Conservation (phyloP, 108 stramenopile species). For the Aurantiochytrium sp. region DNA sequence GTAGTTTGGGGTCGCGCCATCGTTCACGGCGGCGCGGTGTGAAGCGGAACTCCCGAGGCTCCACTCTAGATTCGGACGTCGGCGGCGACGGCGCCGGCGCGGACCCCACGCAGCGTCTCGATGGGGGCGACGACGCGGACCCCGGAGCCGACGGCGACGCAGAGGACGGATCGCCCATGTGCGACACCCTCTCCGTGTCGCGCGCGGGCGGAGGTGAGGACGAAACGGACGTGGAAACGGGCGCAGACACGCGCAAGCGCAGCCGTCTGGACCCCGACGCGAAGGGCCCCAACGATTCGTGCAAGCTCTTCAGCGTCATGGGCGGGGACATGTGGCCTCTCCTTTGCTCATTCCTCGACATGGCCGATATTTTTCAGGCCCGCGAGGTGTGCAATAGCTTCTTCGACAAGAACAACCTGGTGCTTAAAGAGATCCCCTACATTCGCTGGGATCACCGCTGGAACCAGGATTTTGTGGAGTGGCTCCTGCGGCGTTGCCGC, state of each 20-base stretch:
- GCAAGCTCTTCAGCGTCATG: background rate
- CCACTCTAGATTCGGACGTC: background rate
- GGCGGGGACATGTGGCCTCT: background rate
- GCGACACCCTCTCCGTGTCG: background rate
- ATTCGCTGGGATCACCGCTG: constrained; percentile 8
- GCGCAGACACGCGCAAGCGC: background rate
- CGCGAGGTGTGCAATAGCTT: background rate
- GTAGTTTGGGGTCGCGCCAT: background rate
- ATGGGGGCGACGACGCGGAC: background rate
- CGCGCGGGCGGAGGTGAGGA: background rate
- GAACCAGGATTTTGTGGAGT: background rate
- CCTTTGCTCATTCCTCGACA: background rate
- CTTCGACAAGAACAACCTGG: background rate
- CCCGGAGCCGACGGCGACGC: background rate
- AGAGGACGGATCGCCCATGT: background rate
- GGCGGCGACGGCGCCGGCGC: background rate
- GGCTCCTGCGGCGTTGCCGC: background rate
- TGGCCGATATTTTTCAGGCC: background rate
- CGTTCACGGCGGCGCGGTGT: background rate
- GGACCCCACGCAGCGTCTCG: background rate
- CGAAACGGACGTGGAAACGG: constrained; percentile 25
- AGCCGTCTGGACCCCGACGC: background rate
- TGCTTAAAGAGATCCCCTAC: background rate
- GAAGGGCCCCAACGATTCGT: background rate
- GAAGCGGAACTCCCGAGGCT: background rate